Evolutionary conservation across 306 rosid species (phyloP).

Genomic region (Glycine latifolia): DNA sequence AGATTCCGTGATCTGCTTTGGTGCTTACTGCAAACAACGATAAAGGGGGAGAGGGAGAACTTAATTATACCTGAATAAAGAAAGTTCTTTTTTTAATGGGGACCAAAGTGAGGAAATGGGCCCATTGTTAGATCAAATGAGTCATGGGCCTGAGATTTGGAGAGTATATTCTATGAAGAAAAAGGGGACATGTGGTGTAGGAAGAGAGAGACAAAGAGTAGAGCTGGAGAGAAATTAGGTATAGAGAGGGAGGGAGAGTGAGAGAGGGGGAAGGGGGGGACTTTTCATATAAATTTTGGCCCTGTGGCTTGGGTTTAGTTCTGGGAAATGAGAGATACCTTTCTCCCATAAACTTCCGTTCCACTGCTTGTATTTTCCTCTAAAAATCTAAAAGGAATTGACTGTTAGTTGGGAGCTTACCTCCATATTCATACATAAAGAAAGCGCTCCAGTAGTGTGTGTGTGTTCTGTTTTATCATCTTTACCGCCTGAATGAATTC

Average conservation of each 20-base stretch:
- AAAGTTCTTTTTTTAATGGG: not conserved
- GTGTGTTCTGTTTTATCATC: not conserved
- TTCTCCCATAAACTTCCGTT: not conserved
- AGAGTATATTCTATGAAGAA: slow-evolving; percentile 2
- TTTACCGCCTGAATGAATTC: not conserved
- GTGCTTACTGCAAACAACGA: not conserved
- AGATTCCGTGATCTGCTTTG: slow-evolving; percentile 11
- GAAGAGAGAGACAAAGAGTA: not conserved
- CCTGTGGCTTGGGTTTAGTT: not conserved
- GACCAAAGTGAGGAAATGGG: not conserved
- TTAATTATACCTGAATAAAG: not conserved
- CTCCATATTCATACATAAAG: not conserved
- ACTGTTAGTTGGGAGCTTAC: not conserved
- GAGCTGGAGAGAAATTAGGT: not conserved
- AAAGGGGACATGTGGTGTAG: not conserved
- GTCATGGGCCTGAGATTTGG: not conserved
- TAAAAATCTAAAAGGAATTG: not conserved
- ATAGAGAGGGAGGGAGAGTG: not conserved
- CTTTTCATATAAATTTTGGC: too few relatives aligned
- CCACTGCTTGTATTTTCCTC: not conserved
- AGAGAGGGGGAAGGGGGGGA: not conserved
- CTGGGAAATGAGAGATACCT: slow-evolving; percentile 5
- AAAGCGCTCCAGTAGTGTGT: not conserved
- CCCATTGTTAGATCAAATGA: not conserved
- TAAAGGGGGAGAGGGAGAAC: not conserved